Evolutionary conservation across 1,139 yeast species (phyloP).

Genomic region (Candida albicans): DNA sequence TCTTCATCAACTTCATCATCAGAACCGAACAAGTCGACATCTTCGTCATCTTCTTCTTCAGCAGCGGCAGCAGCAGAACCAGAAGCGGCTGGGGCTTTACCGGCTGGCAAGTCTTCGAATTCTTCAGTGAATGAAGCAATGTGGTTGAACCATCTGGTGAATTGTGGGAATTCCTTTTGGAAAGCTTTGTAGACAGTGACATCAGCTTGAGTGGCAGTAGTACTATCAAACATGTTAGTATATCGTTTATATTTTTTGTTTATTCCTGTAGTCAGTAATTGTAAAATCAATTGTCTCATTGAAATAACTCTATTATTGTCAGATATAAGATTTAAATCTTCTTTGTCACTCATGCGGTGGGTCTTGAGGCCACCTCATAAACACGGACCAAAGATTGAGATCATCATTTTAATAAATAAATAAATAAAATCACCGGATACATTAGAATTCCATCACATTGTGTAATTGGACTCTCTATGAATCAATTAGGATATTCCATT

Average conservation of each 20-base stretch:
- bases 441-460: no score
- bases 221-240: conserved; percentile 39
- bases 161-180: conserved; percentile 90
- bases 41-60: conserved; percentile 81
- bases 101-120: conserved; percentile 81
- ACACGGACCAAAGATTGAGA: conserved; percentile 88
- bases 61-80: conserved; percentile 62
- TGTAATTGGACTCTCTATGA: no score
- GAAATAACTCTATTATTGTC: conserved; percentile 16
- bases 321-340: conserved; percentile 49
- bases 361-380: conserved; percentile 92
- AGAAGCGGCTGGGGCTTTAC: conserved; percentile 48
- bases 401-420: conserved; percentile 52
- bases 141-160: conserved; percentile 98
- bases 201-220: conserved; percentile 93
- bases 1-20: conserved; percentile 91
- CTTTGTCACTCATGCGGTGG: conserved; percentile 88
- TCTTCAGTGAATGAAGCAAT: conserved; percentile 88
- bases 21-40: conserved; percentile 94
- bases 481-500: no score
- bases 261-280: no score
- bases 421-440: neutral
- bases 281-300: no score
- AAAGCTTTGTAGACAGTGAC: conserved; percentile 93
- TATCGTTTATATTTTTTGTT: no score